These are phyloP conservation scores for Wilcoxina mikolae DNA, from an alignment of 495 filamentous ascomycete species.

Conservation along the genomic window DNA sequence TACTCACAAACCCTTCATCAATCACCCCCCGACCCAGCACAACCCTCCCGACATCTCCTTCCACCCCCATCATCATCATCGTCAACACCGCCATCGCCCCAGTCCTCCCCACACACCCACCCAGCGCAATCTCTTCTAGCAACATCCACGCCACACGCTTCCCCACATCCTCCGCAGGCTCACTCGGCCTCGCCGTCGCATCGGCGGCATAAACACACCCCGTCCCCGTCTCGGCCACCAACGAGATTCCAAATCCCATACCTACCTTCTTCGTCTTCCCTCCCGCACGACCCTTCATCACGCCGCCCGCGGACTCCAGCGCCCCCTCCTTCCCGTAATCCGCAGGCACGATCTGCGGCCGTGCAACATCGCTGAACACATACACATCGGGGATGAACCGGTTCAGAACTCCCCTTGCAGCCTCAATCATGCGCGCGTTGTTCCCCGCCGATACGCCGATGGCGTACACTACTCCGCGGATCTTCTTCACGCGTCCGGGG, in stretches of 20 bases:
- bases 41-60: slow-evolving; percentile 42
- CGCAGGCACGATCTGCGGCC: slow-evolving; percentile 34
- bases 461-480: slow-evolving; percentile 85
- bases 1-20: slow-evolving; percentile 60
- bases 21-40: slow-evolving; percentile 59
- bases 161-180: slow-evolving; percentile 82
- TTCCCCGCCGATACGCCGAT: slow-evolving; percentile 80
- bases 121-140: slow-evolving; percentile 63
- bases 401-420: slow-evolving; percentile 75
- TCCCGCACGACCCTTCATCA: slow-evolving; percentile 38
- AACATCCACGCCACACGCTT: slow-evolving; percentile 76
- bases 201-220: slow-evolving; percentile 77
- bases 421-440: slow-evolving; percentile 89
- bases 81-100: slow-evolving; percentile 58
- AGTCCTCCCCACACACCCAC: slow-evolving; percentile 61
- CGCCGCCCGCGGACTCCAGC: slow-evolving; percentile 41
- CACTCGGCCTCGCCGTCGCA: slow-evolving; percentile 60
- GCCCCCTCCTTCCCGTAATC: slow-evolving; percentile 56
- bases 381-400: slow-evolving; percentile 74
- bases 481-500: slow-evolving; percentile 71
- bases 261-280: slow-evolving; percentile 50
- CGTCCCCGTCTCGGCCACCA: slow-evolving; percentile 82
- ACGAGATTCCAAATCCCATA: slow-evolving; percentile 75
- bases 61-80: slow-evolving; percentile 89
- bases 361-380: slow-evolving; percentile 58